Evolutionary conservation across 805 yeast genomes (phyloP).

Genomic region (Phaffomyces antillensis): DNA sequence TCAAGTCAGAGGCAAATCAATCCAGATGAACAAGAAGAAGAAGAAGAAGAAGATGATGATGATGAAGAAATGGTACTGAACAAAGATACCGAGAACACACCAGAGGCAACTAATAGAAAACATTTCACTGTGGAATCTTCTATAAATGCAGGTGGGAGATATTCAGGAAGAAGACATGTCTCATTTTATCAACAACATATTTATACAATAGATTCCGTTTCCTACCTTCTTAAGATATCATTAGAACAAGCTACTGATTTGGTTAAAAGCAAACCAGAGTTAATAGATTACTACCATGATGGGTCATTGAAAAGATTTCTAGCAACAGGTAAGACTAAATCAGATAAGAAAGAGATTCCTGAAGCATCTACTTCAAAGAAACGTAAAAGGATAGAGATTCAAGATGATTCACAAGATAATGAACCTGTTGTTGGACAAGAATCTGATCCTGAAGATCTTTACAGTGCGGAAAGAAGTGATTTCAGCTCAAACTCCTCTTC

Average conservation of each 20-base stretch:
- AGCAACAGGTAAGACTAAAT: not conserved
- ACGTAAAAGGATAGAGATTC: not conserved
- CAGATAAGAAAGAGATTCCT: not conserved
- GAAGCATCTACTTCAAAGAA: not conserved
- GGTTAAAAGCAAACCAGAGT: constrained; percentile 17
- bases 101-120: no score
- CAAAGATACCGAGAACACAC: no score
- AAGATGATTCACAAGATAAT: not conserved
- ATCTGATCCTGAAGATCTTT: not conserved
- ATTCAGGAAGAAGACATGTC: constrained; percentile 13
- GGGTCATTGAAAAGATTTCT: constrained; percentile 15
- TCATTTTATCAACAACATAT: constrained; percentile 21
- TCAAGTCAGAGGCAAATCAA: no score
- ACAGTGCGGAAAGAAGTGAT: not conserved
- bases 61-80: not conserved
- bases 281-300: constrained; percentile 23
- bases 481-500: not conserved
- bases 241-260: constrained; percentile 15
- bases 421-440: not conserved
- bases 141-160: not conserved
- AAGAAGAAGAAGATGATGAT: no score
- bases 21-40: no score
- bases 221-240: constrained; percentile 14
- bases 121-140: no score
- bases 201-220: constrained; percentile 20